Conservation (phyloP, 495 filamentous ascomycete species). For the Platismatia glauca region DNA sequence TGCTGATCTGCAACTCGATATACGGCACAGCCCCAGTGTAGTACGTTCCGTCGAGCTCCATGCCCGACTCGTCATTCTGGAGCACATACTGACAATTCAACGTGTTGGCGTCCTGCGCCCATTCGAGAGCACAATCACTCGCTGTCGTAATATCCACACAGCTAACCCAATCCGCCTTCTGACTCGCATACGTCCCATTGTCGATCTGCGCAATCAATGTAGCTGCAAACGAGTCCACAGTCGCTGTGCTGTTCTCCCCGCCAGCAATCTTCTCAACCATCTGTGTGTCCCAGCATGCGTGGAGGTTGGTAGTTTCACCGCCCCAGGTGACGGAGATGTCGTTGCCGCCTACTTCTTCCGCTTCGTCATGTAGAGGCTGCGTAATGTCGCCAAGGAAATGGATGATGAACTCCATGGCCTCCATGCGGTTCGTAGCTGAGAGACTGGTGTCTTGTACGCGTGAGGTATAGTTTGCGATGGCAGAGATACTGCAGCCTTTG, state of each 20-base stretch:
- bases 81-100: conserved; percentile 48
- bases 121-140: conserved; percentile 35
- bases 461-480: conserved; percentile 52
- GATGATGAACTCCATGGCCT: conserved; percentile 46
- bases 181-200: conserved; percentile 37
- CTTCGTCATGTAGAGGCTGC: conserved; percentile 56
- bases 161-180: conserved; percentile 40
- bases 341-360: conserved; percentile 49
- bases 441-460: conserved; percentile 26
- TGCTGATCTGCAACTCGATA: conserved; percentile 65
- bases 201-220: conserved; percentile 37
- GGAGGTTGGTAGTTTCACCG: conserved; percentile 48
- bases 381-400: conserved; percentile 56
- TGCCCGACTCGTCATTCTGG: conserved; percentile 36
- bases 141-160: conserved; percentile 36
- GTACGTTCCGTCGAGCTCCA: conserved; percentile 55
- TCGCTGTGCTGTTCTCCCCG: conserved; percentile 31
- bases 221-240: conserved; percentile 30
- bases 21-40: conserved; percentile 52
- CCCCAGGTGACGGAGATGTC: conserved; percentile 48
- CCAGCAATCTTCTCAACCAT: conserved; percentile 51
- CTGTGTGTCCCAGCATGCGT: conserved; percentile 55
- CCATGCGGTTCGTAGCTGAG: conserved; percentile 21
- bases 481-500: conserved; percentile 50
- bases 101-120: conserved; percentile 50